Conservation (phyloP, 164 flowering plant genomes). For the Paratinospora sagittata region DNA sequence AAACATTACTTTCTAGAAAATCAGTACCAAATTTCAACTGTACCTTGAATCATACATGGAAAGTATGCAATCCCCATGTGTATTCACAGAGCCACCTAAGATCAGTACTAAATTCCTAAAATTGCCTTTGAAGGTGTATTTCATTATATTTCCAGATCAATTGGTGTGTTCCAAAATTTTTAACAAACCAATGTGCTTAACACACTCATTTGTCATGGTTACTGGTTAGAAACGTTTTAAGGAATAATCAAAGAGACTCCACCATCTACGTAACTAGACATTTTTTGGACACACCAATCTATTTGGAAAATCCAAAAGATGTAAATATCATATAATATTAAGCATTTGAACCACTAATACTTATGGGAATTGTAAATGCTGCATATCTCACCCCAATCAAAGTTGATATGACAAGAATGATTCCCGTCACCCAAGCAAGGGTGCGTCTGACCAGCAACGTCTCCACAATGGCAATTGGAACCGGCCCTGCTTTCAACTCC, state of each 20-base stretch:
- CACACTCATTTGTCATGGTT: neutral
- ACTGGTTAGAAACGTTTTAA: neutral
- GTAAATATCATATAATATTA: neutral
- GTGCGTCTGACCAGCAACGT: constrained; percentile 53
- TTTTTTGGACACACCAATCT: neutral
- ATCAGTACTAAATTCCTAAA: neutral
- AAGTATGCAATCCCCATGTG: neutral
- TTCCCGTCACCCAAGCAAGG: constrained; percentile 92
- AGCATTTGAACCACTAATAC: neutral
- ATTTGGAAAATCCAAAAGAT: neutral
- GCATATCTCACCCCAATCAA: constrained; percentile 73
- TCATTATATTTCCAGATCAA: neutral
- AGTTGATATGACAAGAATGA: constrained; percentile 77
- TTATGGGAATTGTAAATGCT: neutral
- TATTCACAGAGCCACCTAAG: neutral
- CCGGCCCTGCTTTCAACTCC: constrained; percentile 32
- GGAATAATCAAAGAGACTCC: neutral
- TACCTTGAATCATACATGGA: no score
- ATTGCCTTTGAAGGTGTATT: neutral
- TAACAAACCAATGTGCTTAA: neutral
- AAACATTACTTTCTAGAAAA: no score
- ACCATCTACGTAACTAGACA: neutral
- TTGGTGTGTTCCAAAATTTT: neutral
- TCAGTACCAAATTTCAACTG: no score
- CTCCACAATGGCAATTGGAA: constrained; percentile 22